A percentile compares a stretch with the other conserved stretches of the same genome.
Conservation (phyloP, 257 asterid genomes). For the Nicotiana knightiana region DNA sequence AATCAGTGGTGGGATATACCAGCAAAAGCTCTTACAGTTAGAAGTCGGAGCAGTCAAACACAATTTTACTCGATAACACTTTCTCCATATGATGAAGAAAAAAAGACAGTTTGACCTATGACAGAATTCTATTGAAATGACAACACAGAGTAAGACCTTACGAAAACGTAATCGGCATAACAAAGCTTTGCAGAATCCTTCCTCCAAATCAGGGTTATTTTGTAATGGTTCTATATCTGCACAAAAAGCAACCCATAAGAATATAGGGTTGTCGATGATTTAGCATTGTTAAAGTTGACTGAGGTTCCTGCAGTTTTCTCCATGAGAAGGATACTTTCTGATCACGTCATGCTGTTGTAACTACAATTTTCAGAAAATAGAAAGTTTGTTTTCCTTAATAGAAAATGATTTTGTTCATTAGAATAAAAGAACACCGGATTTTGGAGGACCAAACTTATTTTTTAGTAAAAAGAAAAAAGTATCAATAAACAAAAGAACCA, state of each 20-base stretch:
- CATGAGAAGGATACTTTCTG: background rate
- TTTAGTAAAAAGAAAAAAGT: background rate
- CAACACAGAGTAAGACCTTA: slow-evolving; percentile 86
- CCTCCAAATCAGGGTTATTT: slow-evolving; percentile 73
- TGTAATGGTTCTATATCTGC: slow-evolving; percentile 94
- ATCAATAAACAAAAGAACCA: background rate
- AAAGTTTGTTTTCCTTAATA: background rate
- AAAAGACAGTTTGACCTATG: background rate
- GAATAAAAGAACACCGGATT: background rate
- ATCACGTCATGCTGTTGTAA: background rate
- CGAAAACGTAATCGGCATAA: slow-evolving; percentile 99
- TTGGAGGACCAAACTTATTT: background rate
- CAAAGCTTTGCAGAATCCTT: slow-evolving; percentile 87
- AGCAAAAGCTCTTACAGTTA: background rate
- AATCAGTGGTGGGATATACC: background rate
- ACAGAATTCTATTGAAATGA: slow-evolving; percentile 21
- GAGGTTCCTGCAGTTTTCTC: background rate
- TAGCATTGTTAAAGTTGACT: background rate
- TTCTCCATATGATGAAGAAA: background rate
- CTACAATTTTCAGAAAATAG: background rate
- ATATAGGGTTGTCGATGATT: background rate
- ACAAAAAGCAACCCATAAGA: slow-evolving; percentile 14
- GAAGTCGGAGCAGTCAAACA: background rate
- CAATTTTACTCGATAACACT: background rate
- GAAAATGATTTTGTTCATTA: background rate